Percentiles rank a stretch among this genome's conserved stretches.
These are phyloP conservation scores for Gonapodya sp. DNA, from an alignment of 192 early-diverging fungal genomes.

Conservation along the genomic window DNA sequence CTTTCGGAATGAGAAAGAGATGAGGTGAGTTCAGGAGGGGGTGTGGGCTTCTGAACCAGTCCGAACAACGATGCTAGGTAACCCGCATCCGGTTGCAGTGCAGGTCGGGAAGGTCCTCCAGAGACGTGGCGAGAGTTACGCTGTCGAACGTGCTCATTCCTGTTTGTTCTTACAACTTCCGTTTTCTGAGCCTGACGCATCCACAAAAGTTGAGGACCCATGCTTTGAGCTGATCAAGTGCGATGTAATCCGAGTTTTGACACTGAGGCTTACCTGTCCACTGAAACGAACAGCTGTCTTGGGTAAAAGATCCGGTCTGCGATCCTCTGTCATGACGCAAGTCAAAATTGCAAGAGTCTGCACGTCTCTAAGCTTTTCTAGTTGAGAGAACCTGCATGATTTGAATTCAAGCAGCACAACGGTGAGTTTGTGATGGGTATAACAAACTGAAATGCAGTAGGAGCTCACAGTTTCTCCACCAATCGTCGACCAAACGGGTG, in stretches of 20 bases:
- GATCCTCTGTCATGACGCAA: background rate
- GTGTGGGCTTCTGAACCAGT: background rate
- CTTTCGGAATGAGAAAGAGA: too few relatives aligned
- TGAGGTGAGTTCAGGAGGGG: too few relatives aligned
- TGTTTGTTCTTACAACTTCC: too few relatives aligned
- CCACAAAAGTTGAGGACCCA: too few relatives aligned
- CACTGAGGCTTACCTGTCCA: too few relatives aligned
- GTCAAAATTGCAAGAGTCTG: background rate
- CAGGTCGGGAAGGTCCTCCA: background rate
- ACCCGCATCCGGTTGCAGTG: background rate
- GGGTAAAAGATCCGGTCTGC: background rate
- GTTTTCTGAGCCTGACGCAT: too few relatives aligned
- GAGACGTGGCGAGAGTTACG: too few relatives aligned
- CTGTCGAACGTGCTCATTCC: too few relatives aligned
- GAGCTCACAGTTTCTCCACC: background rate
- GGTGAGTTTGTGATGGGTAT: too few relatives aligned
- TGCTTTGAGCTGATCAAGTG: too few relatives aligned
- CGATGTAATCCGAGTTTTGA: too few relatives aligned
- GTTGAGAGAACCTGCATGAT: background rate
- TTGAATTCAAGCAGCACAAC: too few relatives aligned
- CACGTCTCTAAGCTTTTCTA: background rate
- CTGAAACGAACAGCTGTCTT: background rate
- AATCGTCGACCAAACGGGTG: slow-evolving; percentile 1
- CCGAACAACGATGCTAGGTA: background rate
- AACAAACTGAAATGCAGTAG: background rate